A percentile compares a stretch with the other conserved stretches of the same genome.
Conservation (phyloP, 2,329 filamentous ascomycete genomes). For the Pseudophaeomoniella oleicola region DNA sequence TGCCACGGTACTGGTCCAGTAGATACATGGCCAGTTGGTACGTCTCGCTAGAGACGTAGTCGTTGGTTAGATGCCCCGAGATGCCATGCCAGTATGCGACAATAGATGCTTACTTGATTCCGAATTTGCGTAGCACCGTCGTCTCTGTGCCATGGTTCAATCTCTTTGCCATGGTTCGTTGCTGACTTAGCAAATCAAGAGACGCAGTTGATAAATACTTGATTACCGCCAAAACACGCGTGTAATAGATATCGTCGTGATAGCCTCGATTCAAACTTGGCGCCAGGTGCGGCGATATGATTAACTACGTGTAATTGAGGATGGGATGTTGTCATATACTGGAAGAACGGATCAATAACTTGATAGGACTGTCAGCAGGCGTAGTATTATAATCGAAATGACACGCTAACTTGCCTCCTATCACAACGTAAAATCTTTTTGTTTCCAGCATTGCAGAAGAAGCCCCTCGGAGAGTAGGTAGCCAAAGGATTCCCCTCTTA, state of each 20-base stretch:
- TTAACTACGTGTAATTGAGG: background rate
- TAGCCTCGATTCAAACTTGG: background rate
- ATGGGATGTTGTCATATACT: background rate
- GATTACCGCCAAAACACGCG: background rate
- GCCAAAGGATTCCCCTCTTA: no score
- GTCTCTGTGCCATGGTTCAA: constrained; percentile 4
- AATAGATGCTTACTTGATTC: constrained; percentile 9
- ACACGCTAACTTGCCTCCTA: no score
- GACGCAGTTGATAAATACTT: background rate
- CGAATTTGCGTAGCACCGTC: constrained; percentile 8
- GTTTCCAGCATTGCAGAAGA: no score
- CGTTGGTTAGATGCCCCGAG: constrained; percentile 1
- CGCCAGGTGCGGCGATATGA: background rate
- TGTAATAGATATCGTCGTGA: background rate
- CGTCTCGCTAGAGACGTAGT: background rate
- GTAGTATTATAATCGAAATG: no score
- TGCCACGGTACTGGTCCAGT: constrained; percentile 11
- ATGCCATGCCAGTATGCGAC: constrained; percentile 4
- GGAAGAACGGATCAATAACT: constrained; percentile 1
- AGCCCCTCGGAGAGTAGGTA: no score
- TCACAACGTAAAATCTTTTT: no score
- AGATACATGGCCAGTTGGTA: constrained; percentile 8
- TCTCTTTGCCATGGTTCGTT: constrained; percentile 1
- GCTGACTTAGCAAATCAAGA: background rate
- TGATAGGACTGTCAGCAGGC: no score